These are phyloP conservation scores for Daedaleopsis sinensis DNA, from an alignment of 768 basidiomycete species.

Conservation along the genomic window DNA sequence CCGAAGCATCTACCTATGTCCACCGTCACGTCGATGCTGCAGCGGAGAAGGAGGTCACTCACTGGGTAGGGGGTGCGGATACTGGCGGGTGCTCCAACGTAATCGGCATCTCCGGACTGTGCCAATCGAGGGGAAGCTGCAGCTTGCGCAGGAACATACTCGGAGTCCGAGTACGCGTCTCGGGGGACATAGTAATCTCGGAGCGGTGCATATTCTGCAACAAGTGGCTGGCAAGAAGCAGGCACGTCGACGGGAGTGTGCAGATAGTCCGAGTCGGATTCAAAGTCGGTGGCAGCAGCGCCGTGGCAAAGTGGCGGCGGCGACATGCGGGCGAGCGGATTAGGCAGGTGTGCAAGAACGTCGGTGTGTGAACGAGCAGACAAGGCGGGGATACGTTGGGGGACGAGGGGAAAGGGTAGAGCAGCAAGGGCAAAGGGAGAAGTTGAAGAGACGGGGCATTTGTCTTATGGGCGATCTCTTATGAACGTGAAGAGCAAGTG, in stretches of 20 bases:
- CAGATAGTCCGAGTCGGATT: constrained; percentile 23
- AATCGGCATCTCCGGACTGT: constrained; percentile 7
- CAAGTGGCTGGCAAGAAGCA: constrained; percentile 11
- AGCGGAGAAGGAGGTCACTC: neutral
- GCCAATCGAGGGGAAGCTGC: neutral
- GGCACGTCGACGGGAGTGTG: constrained; percentile 20
- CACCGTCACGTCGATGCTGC: neutral
- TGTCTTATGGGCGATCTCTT: constrained; percentile 24
- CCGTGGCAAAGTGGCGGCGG: constrained; percentile 16
- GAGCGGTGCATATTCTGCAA: constrained; percentile 15
- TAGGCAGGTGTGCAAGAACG: constrained; percentile 24
- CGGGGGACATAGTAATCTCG: constrained; percentile 12
- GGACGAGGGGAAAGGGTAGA: neutral
- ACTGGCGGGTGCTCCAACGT: neutral
- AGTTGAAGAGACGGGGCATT: constrained; percentile 10
- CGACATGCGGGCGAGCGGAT: constrained; percentile 20
- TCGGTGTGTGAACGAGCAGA: neutral
- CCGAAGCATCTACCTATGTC: neutral
- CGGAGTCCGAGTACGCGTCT: constrained; percentile 1
- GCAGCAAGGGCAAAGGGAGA: constrained; percentile 14
- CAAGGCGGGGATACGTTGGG: neutral
- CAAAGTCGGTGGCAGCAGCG: constrained; percentile 16
- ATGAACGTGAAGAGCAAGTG: constrained; percentile 17
- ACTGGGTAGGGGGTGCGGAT: neutral
- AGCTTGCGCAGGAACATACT: constrained; percentile 2